Evolutionary conservation across 129 eudicot species (phyloP).

Genomic region (Helianthus tuberosus): DNA sequence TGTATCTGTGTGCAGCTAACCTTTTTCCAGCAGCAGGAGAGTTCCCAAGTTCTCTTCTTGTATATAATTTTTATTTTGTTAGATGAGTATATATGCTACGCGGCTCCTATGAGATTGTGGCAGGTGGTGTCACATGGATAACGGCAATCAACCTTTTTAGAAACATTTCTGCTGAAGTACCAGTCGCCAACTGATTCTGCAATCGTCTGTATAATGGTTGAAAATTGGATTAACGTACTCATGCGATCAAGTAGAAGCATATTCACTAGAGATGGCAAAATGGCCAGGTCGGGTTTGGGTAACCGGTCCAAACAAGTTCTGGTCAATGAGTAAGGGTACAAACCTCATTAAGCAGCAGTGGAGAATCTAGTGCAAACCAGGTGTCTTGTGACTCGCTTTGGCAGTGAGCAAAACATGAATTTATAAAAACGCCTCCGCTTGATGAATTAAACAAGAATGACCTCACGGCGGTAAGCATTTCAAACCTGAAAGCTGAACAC

Average conservation of each 20-base stretch:
- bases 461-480: slow-evolving; percentile 70
- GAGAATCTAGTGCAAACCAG: slow-evolving; percentile 83
- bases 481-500: slow-evolving; percentile 67
- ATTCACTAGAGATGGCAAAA: neutral
- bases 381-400: slow-evolving; percentile 93
- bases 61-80: slow-evolving; percentile 19
- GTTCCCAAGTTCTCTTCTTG: too few species aligned
- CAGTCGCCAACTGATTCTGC: slow-evolving; percentile 96
- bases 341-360: slow-evolving; percentile 75
- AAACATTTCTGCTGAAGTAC: slow-evolving; percentile 72
- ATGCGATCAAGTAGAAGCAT: neutral
- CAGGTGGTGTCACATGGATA: slow-evolving; percentile 89
- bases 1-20: slow-evolving; percentile 21
- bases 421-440: slow-evolving; percentile 80
- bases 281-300: neutral
- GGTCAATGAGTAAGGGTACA: slow-evolving; percentile 2
- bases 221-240: neutral
- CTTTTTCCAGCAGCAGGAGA: slow-evolving; percentile 6
- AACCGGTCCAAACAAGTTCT: neutral
- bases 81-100: neutral
- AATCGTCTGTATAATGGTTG: slow-evolving; percentile 57
- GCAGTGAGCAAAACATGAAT: slow-evolving; percentile 98
- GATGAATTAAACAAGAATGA: slow-evolving; percentile 50
- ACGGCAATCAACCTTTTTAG: slow-evolving; percentile 71
- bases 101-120: slow-evolving; percentile 54